Percentiles rank a stretch among this genome's conserved stretches.
phyloP scores from a whole-genome alignment of 208 protist genomes.

The Novymonas esmeraldas region DNA sequence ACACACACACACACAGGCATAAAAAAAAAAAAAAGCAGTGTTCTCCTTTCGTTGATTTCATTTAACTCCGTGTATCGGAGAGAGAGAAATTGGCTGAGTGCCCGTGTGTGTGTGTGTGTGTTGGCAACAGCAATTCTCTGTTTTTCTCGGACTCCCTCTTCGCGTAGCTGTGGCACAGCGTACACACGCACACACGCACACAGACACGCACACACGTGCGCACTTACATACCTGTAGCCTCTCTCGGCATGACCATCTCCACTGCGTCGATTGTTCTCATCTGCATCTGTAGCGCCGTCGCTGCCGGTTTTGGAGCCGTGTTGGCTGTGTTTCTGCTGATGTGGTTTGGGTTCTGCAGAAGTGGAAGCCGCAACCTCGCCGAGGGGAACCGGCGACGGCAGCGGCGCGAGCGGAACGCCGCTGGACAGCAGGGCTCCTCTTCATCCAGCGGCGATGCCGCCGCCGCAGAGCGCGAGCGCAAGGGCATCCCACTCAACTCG shows the following conservation, averaged over 20 bases:
- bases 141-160: neutral
- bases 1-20: too few relatives aligned
- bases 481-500: constrained; percentile 45
- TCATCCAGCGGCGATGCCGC: neutral
- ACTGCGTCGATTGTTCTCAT: neutral
- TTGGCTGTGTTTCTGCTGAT: neutral
- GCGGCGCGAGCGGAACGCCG: neutral
- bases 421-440: neutral
- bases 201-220: too few relatives aligned
- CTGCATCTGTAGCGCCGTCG: neutral
- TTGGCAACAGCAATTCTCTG: too few relatives aligned
- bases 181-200: too few relatives aligned
- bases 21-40: too few relatives aligned
- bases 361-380: neutral
- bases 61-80: too few relatives aligned
- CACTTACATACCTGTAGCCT: too few relatives aligned
- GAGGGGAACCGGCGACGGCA: neutral
- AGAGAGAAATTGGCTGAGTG: too few relatives aligned
- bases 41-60: too few relatives aligned
- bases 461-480: constrained; percentile 12
- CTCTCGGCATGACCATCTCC: neutral
- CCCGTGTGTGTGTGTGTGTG: too few relatives aligned
- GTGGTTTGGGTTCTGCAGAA: neutral
- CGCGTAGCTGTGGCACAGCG: too few relatives aligned
- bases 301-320: neutral